Conservation (phyloP, 768 basidiomycete genomes). For the Pholiota molesta region DNA sequence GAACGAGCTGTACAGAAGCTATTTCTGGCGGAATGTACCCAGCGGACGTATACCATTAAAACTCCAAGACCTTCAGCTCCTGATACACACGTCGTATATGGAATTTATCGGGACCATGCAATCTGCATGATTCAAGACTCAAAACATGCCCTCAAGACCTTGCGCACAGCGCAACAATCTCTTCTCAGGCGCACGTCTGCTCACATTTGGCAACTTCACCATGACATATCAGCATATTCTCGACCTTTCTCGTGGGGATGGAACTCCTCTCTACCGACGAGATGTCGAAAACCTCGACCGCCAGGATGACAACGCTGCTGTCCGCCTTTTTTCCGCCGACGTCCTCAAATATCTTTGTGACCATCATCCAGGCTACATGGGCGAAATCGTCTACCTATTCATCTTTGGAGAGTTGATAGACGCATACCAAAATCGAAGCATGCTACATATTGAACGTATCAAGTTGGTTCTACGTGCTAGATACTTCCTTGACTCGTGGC, state of each 20-base stretch:
- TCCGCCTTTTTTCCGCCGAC: conserved; percentile 35
- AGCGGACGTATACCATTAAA: conserved; percentile 1
- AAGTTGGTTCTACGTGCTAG: not conserved
- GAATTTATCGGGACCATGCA: conserved; percentile 19
- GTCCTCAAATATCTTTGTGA: conserved; percentile 22
- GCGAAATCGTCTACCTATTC: not conserved
- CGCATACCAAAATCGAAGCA: not conserved
- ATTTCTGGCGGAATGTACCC: conserved; percentile 11
- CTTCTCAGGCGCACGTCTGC: conserved; percentile 32
- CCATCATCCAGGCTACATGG: conserved; percentile 7
- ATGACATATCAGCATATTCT: not conserved
- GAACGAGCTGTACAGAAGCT: conserved; percentile 27
- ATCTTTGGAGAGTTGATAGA: not conserved
- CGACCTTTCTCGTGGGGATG: conserved; percentile 11
- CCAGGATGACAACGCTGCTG: conserved; percentile 47
- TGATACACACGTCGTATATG: conserved; percentile 13
- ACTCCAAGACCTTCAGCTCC: conserved; percentile 2
- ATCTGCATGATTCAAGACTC: conserved; percentile 38
- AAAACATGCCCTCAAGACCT: conserved; percentile 38
- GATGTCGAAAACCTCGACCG: conserved; percentile 42
- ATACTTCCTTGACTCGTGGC: not conserved
- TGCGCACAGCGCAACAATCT: conserved; percentile 38
- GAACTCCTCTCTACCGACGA: too few relatives aligned
- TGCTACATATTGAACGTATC: not conserved
- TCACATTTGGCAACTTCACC: not conserved